Evolutionary conservation across 1,284 basidiomycete genomes (phyloP).

Genomic region (Spongiforma sp.): DNA sequence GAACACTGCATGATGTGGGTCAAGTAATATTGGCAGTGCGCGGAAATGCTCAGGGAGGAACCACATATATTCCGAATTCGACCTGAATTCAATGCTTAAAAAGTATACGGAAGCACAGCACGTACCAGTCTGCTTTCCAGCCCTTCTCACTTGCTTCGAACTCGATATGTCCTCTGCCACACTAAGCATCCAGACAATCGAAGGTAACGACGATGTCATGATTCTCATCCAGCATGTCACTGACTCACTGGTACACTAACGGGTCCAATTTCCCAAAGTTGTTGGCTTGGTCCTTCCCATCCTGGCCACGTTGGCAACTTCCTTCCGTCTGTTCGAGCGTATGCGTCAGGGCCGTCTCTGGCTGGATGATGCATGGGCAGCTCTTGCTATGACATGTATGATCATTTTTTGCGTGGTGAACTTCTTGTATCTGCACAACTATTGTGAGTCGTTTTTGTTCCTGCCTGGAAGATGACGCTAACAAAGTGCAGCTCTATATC

Average conservation of each 20-base stretch:
- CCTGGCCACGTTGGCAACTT: slow-evolving; percentile 6
- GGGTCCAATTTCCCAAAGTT: no score
- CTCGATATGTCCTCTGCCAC: no score
- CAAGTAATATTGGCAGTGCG: no score
- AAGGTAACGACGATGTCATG: no score
- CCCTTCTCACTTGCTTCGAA: no score
- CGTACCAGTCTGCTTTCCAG: no score
- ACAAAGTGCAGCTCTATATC: slow-evolving; percentile 1
- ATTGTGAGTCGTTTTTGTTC: background rate
- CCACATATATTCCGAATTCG: no score
- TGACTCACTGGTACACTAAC: background rate
- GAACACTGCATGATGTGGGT: no score
- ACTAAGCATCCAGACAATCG: no score
- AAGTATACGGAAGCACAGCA: no score
- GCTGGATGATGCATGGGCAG: slow-evolving; percentile 7
- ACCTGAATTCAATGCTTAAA: no score
- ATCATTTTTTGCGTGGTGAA: slow-evolving; percentile 3
- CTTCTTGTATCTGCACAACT: slow-evolving; percentile 9
- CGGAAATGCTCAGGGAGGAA: no score
- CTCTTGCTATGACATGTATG: slow-evolving; percentile 2
- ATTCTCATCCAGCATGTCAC: slow-evolving; percentile 5
- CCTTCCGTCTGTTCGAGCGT: slow-evolving; percentile 8
- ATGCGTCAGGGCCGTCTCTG: slow-evolving; percentile 7
- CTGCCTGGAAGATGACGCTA: background rate
- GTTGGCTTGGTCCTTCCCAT: slow-evolving; percentile 3